A percentile compares a stretch with the other conserved stretches of the same genome.
Conservation (phyloP, 2,329 filamentous ascomycete species). For the Sporothrix schenckii region DNA sequence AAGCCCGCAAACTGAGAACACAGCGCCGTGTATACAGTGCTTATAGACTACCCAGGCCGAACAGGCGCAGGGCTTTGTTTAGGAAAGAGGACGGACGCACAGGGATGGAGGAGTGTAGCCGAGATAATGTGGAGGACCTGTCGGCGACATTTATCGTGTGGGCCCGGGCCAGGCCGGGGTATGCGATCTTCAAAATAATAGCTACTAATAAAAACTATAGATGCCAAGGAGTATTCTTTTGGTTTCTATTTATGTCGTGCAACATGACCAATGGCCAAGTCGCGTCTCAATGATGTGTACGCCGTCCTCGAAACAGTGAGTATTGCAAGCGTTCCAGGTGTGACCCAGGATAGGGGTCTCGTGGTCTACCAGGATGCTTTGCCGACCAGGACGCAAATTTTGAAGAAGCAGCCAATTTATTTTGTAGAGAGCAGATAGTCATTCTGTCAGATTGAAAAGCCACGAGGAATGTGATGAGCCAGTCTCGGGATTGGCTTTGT, state of each 20-base stretch:
- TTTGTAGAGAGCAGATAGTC: not conserved
- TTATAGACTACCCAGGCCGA: not conserved
- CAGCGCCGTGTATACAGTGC: not conserved
- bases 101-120: not conserved
- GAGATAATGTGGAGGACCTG: slow-evolving; percentile 31
- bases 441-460: not conserved
- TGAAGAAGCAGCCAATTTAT: not conserved
- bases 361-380: not conserved
- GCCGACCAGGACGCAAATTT: not conserved
- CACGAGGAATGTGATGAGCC: not conserved
- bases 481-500: not conserved
- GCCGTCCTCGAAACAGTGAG: not conserved
- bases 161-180: not conserved
- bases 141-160: slow-evolving; percentile 3
- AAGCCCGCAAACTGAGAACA: slow-evolving; percentile 66
- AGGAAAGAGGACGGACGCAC: not conserved
- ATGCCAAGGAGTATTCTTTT: not conserved
- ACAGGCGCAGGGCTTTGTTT: not conserved
- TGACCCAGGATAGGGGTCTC: not conserved
- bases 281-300: not conserved
- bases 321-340: not conserved
- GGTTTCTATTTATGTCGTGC: not conserved
- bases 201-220: not conserved
- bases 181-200: slow-evolving; percentile 8
- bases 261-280: not conserved